Evolutionary conservation across 768 basidiomycete genomes (phyloP), one percentile per base, ranked within the genome.

Genomic region (Rhodotorula toruloides): DNA sequence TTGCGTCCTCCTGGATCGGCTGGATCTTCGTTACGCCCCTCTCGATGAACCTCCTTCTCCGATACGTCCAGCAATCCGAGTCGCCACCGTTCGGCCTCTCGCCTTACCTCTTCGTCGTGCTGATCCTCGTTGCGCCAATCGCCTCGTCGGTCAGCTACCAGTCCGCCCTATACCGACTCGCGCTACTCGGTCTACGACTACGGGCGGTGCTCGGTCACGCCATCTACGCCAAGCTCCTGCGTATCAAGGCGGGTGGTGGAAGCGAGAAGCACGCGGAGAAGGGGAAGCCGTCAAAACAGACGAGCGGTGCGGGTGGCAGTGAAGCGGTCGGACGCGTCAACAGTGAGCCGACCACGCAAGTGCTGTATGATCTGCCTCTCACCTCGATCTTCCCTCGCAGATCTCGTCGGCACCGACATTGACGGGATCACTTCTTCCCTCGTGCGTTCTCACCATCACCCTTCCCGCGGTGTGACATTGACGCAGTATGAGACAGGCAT

Each of bases 341-440:
- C 39, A 70, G 65, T 66, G 36, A 34, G 65, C 48, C n/a, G n/a
- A n/a, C n/a, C n/a, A n/a, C n/a, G n/a, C n/a, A n/a, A n/a, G n/a
- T n/a, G n/a, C n/a, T n/a, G n/a, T n/a, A n/a, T n/a, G n/a, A n/a
- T n/a, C n/a, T n/a, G n/a, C 10, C 29, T n/a, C 19, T 39, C 32
- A 8, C 16, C 11, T 39, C 21, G 13, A 4, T n/a, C 11, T 16
- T 1, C 6, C 19, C 21, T 13, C 4, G 36, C 54, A 66, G 65
- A 70, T 37, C 56, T 70, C 25, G 68, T 70, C 42, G 68, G 68
- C 5, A 70, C 68, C 25, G 68, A 70, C 43, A 53, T 70, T 47
- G 68, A 70, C 39, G 58, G 58, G 32, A 65, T 70, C 53, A 70
- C 68, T 1, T 62, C 64, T 0, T 62, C 64, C 0, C 61, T 70